A percentile compares a stretch with the other conserved stretches of the same genome.
Conservation (phyloP, 1,284 basidiomycete genomes). For the Leccinum pachyderme region DNA sequence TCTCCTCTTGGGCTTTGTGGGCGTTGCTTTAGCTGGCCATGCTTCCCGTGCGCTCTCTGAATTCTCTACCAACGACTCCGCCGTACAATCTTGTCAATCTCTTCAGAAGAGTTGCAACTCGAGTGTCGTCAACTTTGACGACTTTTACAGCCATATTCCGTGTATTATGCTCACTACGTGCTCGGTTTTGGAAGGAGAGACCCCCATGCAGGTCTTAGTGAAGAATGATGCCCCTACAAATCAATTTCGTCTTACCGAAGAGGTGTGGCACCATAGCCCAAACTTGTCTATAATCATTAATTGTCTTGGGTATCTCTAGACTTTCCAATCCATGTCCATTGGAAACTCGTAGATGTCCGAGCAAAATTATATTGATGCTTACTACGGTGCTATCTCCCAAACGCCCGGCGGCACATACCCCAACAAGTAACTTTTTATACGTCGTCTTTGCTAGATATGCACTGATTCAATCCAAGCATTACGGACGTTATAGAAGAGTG, state of each 20-base stretch:
- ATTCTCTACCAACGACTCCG: not conserved
- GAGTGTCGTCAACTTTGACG: conserved; percentile 13
- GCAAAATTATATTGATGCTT: conserved; percentile 22
- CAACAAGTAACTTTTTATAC: conserved; percentile 6
- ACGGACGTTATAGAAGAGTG: conserved; percentile 9
- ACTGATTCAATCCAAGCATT: conserved; percentile 7
- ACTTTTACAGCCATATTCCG: conserved; percentile 20
- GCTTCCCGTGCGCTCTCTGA: not conserved
- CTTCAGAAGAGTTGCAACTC: conserved; percentile 23
- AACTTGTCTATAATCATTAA: not conserved
- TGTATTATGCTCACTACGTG: conserved; percentile 27
- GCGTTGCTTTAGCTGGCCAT: conserved; percentile 3
- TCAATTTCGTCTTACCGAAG: conserved; percentile 16
- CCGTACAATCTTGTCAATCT: conserved; percentile 13
- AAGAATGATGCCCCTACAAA: conserved; percentile 6
- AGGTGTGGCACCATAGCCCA: conserved; percentile 6
- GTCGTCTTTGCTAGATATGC: not conserved
- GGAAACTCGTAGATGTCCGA: conserved; percentile 22
- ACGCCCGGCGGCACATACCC: conserved; percentile 19
- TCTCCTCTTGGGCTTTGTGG: conserved; percentile 5
- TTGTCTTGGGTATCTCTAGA: conserved; percentile 4
- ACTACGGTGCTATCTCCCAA: conserved; percentile 18
- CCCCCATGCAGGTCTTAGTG: conserved; percentile 10
- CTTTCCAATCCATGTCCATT: conserved; percentile 16
- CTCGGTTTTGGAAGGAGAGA: not conserved